Evolutionary conservation across 768 basidiomycete genomes (phyloP), one percentile per base, ranked within the genome.

Genomic region (Tylopilus subfusipes): DNA sequence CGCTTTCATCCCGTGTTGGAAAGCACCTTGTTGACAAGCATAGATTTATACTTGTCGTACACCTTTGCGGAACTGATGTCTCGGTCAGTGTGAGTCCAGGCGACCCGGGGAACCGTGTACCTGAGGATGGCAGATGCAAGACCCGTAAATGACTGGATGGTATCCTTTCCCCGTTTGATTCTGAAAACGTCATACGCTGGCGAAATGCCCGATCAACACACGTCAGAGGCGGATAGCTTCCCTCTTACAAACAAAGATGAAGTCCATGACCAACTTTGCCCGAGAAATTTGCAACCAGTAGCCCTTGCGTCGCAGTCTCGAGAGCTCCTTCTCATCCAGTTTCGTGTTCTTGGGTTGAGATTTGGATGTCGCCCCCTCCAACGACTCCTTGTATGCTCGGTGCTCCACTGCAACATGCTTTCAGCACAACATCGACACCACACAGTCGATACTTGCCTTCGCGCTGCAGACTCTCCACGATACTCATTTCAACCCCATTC

Each of bases 101-200:
- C n/a, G 14, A 36, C 44, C 2, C 5, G n/a, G 14, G 5, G 14
- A 2, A 29, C 25, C 42, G 64, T 72, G 45, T 71, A 92, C 90
- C 90, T 90, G 54, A 93, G 73, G 50, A 87, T 72, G 16, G 86
- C 91, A 45, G 90, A 80, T 24, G 74, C 74, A 44, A 93, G 74
- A 22, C 91, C 91, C 31, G 82, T 73, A 56, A 86, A 68, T 3
- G 89, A 77, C 69, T 88, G 83, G 10, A 88, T 71, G 21, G 79
- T 71, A 48, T 82, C 78, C 60, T 76, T 80, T 40, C 77, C 85
- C 19, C 82, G 78, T 61, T 82, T 80, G 56, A 92, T 62, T 54
- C 76, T 75, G 75, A 92, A 91, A n/a, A 92, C 70, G 50, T 90
- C 85, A 65, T 88, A 93, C 7, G 88, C 90, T 93, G 63, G 48